Conservation (phyloP, 2,329 filamentous ascomycete species). For the Aureobasidium sp. region DNA sequence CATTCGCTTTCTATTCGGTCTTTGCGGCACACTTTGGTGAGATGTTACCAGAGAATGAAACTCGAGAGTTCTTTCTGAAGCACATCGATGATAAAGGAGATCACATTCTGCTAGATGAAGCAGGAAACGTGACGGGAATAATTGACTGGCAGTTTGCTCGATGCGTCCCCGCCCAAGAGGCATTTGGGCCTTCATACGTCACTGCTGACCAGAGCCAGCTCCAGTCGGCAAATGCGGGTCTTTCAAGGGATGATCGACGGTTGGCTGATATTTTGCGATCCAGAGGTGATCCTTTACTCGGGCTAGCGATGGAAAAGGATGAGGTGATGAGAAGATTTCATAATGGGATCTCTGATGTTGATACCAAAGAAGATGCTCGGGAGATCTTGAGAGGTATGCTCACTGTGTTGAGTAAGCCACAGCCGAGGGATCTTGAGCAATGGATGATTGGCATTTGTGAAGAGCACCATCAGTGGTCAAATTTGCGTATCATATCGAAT, state of each 20-base stretch:
- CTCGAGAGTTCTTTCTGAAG: slow-evolving; percentile 34
- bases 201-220: slow-evolving; percentile 3
- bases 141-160: slow-evolving; percentile 37
- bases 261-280: background rate
- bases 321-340: too few relatives aligned
- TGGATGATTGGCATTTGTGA: too few relatives aligned
- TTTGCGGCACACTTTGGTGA: background rate
- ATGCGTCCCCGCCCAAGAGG: slow-evolving; percentile 9
- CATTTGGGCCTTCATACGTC: slow-evolving; percentile 13
- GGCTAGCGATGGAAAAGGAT: too few relatives aligned
- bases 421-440: too few relatives aligned
- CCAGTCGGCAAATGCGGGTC: background rate
- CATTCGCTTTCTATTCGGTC: slow-evolving; percentile 4
- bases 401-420: too few relatives aligned
- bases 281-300: too few relatives aligned
- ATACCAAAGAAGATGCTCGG: too few relatives aligned
- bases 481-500: too few relatives aligned
- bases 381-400: too few relatives aligned
- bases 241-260: background rate
- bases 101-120: slow-evolving; percentile 41
- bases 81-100: slow-evolving; percentile 46
- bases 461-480: too few relatives aligned
- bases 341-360: too few relatives aligned
- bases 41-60: background rate
- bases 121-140: slow-evolving; percentile 43